Evolutionary conservation across 208 protist species (phyloP), one percentile per base, ranked within the genome.

Genomic region (Trypanosoma conorhini): DNA sequence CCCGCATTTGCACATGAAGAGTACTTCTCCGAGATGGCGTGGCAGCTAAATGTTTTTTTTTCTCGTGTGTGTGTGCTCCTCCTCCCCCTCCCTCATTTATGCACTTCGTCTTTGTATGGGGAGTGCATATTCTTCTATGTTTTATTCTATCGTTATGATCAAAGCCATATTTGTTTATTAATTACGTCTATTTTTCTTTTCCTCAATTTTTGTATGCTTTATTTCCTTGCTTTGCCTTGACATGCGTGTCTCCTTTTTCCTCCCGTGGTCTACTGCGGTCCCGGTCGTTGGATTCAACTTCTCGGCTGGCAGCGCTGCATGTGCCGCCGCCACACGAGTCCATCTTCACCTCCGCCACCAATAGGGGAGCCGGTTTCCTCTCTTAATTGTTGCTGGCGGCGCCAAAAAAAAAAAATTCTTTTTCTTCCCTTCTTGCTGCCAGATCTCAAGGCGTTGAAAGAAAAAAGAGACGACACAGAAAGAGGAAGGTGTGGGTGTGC

Each of bases 391-490:
- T 35, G 46, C 24, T 62, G 21, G 7, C 7, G 10, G 40, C 1
- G 1, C 42, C 44, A n/a, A n/a, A n/a, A n/a, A n/a, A n/a, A n/a
- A n/a, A n/a, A n/a, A n/a, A 38, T 54, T 58, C 28, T 71, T 56
- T 61, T 55, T 71, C 55, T 71, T 52, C 19, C 3, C 0, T 51
- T 62, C 5, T 61, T 35, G 46, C 24, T 51, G 21, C 4, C 7
- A 31, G 40, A 10, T 19, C 3, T 46, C 38, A 46, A 35, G 40
- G 1, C 21, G 4, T 59, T 42, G 12, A 3, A 50, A 21, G 13
- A 3, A 46, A 46, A 46, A 38, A 38, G 33, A 7, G 33, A n/a
- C n/a, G 33, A 38, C 17, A 46, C 8, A 46, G 42, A n/a, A n/a
- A n/a, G n/a, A n/a, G 42, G 42, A 21, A 12, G 9, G 42, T 46